Evolutionary conservation across 179 eudicot species (phyloP).

Genomic region (Drosera spatulata): DNA sequence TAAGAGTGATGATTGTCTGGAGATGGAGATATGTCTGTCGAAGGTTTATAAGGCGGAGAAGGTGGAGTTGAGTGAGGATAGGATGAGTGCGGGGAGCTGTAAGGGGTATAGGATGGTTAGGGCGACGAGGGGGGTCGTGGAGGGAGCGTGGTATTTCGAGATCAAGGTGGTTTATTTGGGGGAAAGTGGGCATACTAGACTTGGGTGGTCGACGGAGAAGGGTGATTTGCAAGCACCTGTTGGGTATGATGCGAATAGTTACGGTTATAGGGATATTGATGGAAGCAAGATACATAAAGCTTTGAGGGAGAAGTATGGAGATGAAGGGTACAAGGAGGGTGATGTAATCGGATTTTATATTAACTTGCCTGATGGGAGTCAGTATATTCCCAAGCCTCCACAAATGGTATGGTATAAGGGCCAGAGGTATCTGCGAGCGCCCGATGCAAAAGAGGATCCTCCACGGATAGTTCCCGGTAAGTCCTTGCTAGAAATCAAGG

Average conservation of each 20-base stretch:
- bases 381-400: constrained; percentile 59
- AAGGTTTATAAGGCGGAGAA: constrained; percentile 87
- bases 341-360: constrained; percentile 93
- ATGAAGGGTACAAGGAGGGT: constrained; percentile 79
- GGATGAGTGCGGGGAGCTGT: constrained; percentile 70
- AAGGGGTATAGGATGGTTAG: constrained; percentile 97
- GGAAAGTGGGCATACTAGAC: constrained; percentile 79
- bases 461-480: constrained; percentile 71
- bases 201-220: constrained; percentile 91
- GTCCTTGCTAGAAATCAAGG: constrained; percentile 5
- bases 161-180: constrained; percentile 69
- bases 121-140: constrained; percentile 79
- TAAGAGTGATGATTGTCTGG: constrained; percentile 59
- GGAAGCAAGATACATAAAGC: constrained; percentile 94
- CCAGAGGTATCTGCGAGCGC: constrained; percentile 62
- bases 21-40: constrained; percentile 53
- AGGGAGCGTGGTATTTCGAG: constrained; percentile 90
- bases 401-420: constrained; percentile 73
- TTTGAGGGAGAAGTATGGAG: constrained; percentile 80
- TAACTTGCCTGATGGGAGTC: constrained; percentile 69
- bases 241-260: constrained; percentile 86
- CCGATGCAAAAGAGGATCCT: constrained; percentile 73
- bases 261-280: constrained; percentile 92
- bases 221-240: constrained; percentile 99
- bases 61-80: constrained; percentile 78